Percentiles rank a stretch among this genome's conserved stretches.
These are phyloP conservation scores for Phalaenopsis aphrodite DNA, from an alignment of 106 monocot genomes.

Conservation along the genomic window DNA sequence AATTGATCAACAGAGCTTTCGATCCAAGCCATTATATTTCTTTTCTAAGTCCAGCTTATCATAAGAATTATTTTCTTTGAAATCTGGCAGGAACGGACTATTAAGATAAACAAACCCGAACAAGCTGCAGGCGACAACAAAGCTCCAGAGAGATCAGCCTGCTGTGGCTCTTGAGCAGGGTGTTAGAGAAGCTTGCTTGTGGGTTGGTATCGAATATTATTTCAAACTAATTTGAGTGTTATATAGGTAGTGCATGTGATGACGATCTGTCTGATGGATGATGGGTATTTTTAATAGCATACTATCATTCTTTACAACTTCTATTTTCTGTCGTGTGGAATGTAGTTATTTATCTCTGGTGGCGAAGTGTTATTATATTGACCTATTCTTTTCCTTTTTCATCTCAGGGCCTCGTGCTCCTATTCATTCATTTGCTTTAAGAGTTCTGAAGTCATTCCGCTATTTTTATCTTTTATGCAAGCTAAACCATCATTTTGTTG, in stretches of 20 bases:
- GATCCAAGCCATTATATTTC: no score
- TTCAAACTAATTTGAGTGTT: conserved; percentile 13
- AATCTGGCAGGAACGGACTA: conserved; percentile 45
- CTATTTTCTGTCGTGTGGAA: neutral
- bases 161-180: conserved; percentile 38
- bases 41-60: neutral
- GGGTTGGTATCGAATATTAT: neutral
- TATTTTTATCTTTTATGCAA: neutral
- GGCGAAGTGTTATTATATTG: neutral
- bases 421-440: neutral
- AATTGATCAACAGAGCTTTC: neutral
- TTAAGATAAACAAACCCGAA: conserved; percentile 64
- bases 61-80: neutral
- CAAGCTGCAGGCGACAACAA: conserved; percentile 38
- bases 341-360: neutral
- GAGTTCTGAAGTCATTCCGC: neutral
- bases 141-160: conserved; percentile 35
- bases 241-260: conserved; percentile 20
- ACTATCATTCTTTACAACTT: conserved; percentile 6
- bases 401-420: neutral
- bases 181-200: neutral
- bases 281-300: neutral
- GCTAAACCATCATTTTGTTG: neutral
- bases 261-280: neutral
- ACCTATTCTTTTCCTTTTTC: neutral